phyloP scores from a whole-genome alignment of 2,329 filamentous ascomycete species.

The Fusarium torreyae region DNA sequence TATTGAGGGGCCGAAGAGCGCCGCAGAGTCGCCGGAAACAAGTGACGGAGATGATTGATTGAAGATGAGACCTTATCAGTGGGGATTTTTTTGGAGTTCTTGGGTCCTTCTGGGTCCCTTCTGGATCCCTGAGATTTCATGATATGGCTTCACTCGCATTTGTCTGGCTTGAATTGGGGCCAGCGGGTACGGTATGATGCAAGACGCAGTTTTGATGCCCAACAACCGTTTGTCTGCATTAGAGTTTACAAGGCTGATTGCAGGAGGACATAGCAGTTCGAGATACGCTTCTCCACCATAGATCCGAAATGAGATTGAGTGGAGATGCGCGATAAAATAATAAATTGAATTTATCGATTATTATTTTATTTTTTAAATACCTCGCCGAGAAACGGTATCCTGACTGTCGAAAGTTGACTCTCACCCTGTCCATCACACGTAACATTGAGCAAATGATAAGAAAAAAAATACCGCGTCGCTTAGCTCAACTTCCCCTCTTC shows the following conservation, averaged over 20 bases:
- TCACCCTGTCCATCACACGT: neutral
- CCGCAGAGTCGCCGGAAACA: conserved; percentile 35
- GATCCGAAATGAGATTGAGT: conserved; percentile 20
- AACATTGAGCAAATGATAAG: neutral
- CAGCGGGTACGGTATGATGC: conserved; percentile 32
- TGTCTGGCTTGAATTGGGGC: conserved; percentile 26
- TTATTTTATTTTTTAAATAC: conserved; percentile 26
- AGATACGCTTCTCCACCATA: conserved; percentile 21
- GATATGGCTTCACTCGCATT: neutral
- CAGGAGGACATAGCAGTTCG: conserved; percentile 12
- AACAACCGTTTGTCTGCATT: conserved; percentile 31
- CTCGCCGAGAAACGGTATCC: neutral
- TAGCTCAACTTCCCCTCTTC: conserved; percentile 4
- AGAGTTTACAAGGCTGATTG: conserved; percentile 39
- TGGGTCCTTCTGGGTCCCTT: conserved; percentile 17
- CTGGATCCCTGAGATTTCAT: conserved; percentile 23
- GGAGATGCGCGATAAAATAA: conserved; percentile 33
- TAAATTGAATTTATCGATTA: conserved; percentile 3
- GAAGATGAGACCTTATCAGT: conserved; percentile 29
- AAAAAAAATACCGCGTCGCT: conserved; percentile 28
- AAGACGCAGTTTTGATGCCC: conserved; percentile 35
- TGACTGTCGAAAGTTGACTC: neutral
- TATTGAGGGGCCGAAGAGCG: conserved; percentile 40
- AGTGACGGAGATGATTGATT: conserved; percentile 7
- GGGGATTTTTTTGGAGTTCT: conserved; percentile 28